Evolutionary conservation across 1,284 basidiomycete genomes (phyloP).

Genomic region (Tremellales sp.): DNA sequence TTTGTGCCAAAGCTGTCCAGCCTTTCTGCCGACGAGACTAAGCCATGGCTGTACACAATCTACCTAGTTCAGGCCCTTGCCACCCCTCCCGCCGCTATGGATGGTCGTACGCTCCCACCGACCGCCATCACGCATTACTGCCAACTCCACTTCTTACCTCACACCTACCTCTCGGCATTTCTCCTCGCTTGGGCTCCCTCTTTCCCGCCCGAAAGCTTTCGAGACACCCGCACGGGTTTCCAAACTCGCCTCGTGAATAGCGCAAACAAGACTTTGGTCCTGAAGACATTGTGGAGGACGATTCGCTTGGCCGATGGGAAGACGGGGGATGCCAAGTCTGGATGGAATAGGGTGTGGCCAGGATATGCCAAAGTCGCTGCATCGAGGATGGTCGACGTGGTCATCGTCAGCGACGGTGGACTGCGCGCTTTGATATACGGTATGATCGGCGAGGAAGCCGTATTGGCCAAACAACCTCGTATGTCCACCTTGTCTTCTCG

Average conservation of each 20-base stretch:
- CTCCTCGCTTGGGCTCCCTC: slow-evolving; percentile 34
- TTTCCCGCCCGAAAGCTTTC: slow-evolving; percentile 12
- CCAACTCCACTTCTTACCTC: slow-evolving; percentile 22
- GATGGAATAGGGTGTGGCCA: slow-evolving; percentile 33
- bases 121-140: slow-evolving; percentile 29
- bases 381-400: slow-evolving; percentile 25
- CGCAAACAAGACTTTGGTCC: background rate
- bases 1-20: slow-evolving; percentile 5
- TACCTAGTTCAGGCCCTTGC: slow-evolving; percentile 12
- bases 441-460: slow-evolving; percentile 33
- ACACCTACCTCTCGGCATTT: slow-evolving; percentile 25
- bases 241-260: background rate
- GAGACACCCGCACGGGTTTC: slow-evolving; percentile 13
- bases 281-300: background rate
- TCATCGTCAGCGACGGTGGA: slow-evolving; percentile 31
- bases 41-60: slow-evolving; percentile 2
- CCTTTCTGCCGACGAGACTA: background rate
- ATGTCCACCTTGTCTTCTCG: background rate
- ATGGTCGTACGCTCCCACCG: slow-evolving; percentile 15
- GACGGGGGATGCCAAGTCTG: slow-evolving; percentile 3
- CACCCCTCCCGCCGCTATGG: slow-evolving; percentile 12
- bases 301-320: slow-evolving; percentile 6
- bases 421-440: slow-evolving; percentile 38
- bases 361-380: slow-evolving; percentile 29
- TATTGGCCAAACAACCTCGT: slow-evolving; percentile 19